Percentiles rank a stretch among this genome's conserved stretches.
These are phyloP conservation scores for Fulvia fulva DNA, from an alignment of 2,329 filamentous ascomycete species.

Conservation along the genomic window DNA sequence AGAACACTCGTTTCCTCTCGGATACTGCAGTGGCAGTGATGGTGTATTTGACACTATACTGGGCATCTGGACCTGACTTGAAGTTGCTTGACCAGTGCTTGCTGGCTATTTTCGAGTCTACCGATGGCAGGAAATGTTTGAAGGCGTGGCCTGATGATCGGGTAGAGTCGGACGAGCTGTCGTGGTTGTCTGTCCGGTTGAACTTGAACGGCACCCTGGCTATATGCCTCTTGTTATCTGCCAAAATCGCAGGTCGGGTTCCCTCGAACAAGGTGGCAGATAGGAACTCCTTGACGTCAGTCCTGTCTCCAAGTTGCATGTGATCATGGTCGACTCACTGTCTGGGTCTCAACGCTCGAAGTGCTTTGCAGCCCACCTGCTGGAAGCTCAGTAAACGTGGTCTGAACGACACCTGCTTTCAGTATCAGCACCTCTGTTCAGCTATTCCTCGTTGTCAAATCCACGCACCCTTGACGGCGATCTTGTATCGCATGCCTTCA, in stretches of 20 bases:
- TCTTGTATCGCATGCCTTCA: conserved; percentile 7
- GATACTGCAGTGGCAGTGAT: conserved; percentile 9
- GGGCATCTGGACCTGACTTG: conserved; percentile 4
- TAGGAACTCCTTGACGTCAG: conserved; percentile 4
- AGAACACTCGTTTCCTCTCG: conserved; percentile 7
- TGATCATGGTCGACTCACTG: neutral
- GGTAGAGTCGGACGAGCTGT: neutral
- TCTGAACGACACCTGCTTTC: conserved; percentile 5
- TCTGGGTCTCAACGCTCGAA: conserved; percentile 8
- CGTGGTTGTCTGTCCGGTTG: conserved; percentile 1
- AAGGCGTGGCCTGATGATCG: neutral
- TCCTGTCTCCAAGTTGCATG: neutral
- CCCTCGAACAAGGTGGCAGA: conserved; percentile 12
- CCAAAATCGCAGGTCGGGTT: neutral
- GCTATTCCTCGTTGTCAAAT: neutral
- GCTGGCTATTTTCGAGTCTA: conserved; percentile 9
- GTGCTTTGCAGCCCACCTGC: conserved; percentile 7
- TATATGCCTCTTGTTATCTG: neutral
- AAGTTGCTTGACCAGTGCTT: conserved; percentile 14
- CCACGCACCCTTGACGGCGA: conserved; percentile 8
- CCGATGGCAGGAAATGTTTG: conserved; percentile 7
- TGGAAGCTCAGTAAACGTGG: conserved; percentile 6
- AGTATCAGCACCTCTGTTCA: neutral
- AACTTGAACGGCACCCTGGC: conserved; percentile 11
- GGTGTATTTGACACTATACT: conserved; percentile 12